Percentiles rank a stretch among this genome's conserved stretches.
Conservation (phyloP, 1,284 basidiomycete genomes). For the Mycena sp. region DNA sequence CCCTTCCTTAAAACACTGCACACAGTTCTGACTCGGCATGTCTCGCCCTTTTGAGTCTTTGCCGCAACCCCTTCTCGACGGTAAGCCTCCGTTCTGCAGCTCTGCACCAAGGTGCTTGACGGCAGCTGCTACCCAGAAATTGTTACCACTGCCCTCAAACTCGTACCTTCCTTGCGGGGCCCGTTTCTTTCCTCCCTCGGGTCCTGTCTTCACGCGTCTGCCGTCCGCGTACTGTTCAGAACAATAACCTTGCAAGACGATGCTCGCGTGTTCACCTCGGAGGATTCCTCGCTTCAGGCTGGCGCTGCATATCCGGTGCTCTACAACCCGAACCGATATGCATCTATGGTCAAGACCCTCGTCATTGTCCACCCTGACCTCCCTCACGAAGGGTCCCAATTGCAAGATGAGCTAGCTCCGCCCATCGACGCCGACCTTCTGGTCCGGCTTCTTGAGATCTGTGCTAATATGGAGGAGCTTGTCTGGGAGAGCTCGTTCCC, state of each 20-base stretch:
- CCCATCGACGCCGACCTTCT: slow-evolving; percentile 39
- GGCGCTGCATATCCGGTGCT: slow-evolving; percentile 35
- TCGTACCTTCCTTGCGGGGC: slow-evolving; percentile 30
- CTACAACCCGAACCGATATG: slow-evolving; percentile 40
- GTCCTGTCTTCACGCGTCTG: slow-evolving; percentile 38
- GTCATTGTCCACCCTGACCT: slow-evolving; percentile 31
- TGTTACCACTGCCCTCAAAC: slow-evolving; percentile 26
- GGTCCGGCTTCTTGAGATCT: slow-evolving; percentile 35
- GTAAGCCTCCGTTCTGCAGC: slow-evolving; percentile 21
- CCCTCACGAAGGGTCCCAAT: slow-evolving; percentile 4
- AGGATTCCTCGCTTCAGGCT: slow-evolving; percentile 15
- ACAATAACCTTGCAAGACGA: slow-evolving; percentile 42
- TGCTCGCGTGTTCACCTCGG: slow-evolving; percentile 28
- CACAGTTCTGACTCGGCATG: not conserved
- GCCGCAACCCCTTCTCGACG: slow-evolving; percentile 33
- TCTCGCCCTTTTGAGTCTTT: slow-evolving; percentile 25
- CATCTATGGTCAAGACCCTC: slow-evolving; percentile 39
- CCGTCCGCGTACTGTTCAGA: slow-evolving; percentile 41
- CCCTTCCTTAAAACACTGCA: not conserved
- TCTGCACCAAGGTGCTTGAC: slow-evolving; percentile 4
- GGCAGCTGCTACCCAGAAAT: slow-evolving; percentile 22
- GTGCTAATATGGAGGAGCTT: slow-evolving; percentile 42
- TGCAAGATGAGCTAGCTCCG: slow-evolving; percentile 17
- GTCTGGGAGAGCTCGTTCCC: slow-evolving; percentile 42
- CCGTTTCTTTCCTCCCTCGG: slow-evolving; percentile 40